Evolutionary conservation across 148 eudicot genomes (phyloP).

Genomic region (Camellia lanceoleosa): DNA sequence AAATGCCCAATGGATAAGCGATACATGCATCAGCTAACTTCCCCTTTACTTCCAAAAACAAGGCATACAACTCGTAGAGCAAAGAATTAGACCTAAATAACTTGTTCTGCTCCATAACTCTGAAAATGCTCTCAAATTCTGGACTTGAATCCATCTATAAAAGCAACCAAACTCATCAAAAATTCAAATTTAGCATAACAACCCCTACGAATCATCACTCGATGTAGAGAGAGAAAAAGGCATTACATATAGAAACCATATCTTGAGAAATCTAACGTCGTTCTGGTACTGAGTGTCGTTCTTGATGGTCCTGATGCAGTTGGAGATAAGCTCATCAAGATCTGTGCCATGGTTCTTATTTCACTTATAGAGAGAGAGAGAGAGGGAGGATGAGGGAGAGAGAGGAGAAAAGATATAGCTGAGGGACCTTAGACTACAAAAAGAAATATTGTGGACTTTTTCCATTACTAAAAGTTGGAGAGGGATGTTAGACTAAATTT

Average conservation of each 20-base stretch:
- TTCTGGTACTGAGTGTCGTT: slow-evolving; percentile 43
- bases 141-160: slow-evolving; percentile 20
- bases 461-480: too few relatives aligned
- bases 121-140: slow-evolving; percentile 13
- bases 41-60: slow-evolving; percentile 71
- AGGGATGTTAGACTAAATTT: too few relatives aligned
- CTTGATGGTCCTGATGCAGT: slow-evolving; percentile 64
- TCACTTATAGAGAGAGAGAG: slow-evolving; percentile 33
- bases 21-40: slow-evolving; percentile 53
- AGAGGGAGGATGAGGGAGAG: too few relatives aligned
- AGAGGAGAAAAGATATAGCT: too few relatives aligned
- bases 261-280: slow-evolving; percentile 14
- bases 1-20: slow-evolving; percentile 69
- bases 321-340: slow-evolving; percentile 38
- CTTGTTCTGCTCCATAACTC: slow-evolving; percentile 21
- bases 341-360: slow-evolving; percentile 34
- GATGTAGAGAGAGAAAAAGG: too few relatives aligned
- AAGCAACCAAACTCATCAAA: not conserved
- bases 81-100: slow-evolving; percentile 25
- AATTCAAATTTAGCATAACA: too few relatives aligned
- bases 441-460: too few relatives aligned
- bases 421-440: too few relatives aligned
- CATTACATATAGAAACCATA: too few relatives aligned
- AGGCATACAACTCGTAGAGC: slow-evolving; percentile 61
- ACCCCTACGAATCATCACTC: too few relatives aligned